phyloP scores from a whole-genome alignment of 202 grass and related monocot species.

The Carex arenaria region DNA sequence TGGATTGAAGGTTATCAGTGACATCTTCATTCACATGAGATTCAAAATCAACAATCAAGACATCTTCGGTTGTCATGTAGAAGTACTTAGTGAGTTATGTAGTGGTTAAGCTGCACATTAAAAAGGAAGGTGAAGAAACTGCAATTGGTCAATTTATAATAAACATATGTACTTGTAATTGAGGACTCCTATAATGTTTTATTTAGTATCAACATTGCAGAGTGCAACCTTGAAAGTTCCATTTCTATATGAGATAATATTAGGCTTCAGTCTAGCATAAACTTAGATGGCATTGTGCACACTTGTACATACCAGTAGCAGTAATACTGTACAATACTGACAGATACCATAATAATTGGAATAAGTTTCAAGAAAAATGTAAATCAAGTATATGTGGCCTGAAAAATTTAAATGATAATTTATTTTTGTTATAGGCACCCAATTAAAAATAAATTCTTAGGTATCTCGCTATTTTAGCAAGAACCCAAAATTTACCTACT shows the following conservation, averaged over 20 bases:
- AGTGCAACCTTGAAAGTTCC: neutral
- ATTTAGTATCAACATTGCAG: neutral
- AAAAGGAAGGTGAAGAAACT: neutral
- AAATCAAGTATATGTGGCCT: too few relatives aligned
- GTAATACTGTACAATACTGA: neutral
- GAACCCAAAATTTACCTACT: too few relatives aligned
- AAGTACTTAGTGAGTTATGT: too few relatives aligned
- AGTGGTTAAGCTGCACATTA: too few relatives aligned
- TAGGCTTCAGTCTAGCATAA: neutral
- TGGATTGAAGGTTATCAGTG: too few relatives aligned
- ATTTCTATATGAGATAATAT: neutral
- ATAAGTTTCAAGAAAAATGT: neutral
- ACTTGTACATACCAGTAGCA: neutral
- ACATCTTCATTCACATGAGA: too few relatives aligned
- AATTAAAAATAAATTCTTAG: too few relatives aligned
- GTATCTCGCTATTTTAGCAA: too few relatives aligned
- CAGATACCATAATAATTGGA: neutral
- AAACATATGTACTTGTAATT: neutral
- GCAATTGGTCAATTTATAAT: neutral
- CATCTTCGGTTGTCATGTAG: too few relatives aligned
- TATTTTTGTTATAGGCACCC: too few relatives aligned
- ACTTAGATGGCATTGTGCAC: neutral
- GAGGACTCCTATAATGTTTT: neutral
- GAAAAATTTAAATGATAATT: too few relatives aligned
- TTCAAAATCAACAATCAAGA: too few relatives aligned